Conservation (phyloP, 371 early-diverging fungal genomes). For the Mucor velutinosus region DNA sequence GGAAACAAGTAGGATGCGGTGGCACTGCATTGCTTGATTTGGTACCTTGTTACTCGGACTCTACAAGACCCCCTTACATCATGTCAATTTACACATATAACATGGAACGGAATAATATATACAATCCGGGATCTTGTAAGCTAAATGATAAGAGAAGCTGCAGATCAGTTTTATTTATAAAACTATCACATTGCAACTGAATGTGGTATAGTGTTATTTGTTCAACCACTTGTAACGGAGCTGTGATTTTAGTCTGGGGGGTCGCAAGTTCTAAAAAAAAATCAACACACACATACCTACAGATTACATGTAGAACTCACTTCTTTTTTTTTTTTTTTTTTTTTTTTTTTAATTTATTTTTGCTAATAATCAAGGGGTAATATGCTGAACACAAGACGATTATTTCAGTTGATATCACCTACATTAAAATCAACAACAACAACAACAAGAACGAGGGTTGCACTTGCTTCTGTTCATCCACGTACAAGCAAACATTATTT, state of each 20-base stretch:
- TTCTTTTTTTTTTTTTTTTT: not conserved
- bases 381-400: constrained; percentile 16
- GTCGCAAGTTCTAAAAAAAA: not conserved
- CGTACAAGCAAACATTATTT: not conserved
- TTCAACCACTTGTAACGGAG: not conserved
- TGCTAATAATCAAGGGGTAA: constrained; percentile 15
- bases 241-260: not conserved
- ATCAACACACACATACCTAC: not conserved
- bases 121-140: not conserved
- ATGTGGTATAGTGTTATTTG: not conserved
- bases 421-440: constrained; percentile 4
- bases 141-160: not conserved
- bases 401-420: constrained; percentile 7
- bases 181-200: not conserved
- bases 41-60: not conserved
- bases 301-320: not conserved
- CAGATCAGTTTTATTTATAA: not conserved
- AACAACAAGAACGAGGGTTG: constrained; percentile 3
- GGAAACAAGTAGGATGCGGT: not conserved
- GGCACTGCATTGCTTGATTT: not conserved
- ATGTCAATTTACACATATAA: not conserved
- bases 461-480: not conserved
- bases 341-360: not conserved
- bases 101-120: constrained; percentile 1
- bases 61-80: not conserved